Percentiles rank a stretch among this genome's conserved stretches.
Evolutionary conservation across 2,329 filamentous ascomycete species (phyloP).

Genomic region (Botrytis cinerea): DNA sequence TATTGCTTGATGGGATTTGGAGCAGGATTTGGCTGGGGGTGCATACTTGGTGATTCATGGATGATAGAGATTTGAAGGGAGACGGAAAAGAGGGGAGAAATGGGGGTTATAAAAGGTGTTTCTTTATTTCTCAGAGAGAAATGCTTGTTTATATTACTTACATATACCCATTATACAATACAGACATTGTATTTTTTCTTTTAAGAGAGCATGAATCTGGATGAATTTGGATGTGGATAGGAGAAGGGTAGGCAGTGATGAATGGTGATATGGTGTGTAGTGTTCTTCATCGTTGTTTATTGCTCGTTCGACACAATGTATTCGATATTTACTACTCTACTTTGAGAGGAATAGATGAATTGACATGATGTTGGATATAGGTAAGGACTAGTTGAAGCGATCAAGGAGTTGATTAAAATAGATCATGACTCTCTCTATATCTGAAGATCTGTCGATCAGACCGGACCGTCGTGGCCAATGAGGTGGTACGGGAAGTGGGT

Average conservation of each 20-base stretch:
- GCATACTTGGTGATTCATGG: slow-evolving; percentile 5
- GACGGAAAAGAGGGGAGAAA: neutral
- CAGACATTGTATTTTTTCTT: neutral
- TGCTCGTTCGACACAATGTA: no score
- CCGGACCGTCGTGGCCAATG: neutral
- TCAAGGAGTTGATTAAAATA: no score
- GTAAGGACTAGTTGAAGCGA: no score
- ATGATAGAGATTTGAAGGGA: slow-evolving; percentile 9
- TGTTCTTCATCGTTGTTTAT: no score
- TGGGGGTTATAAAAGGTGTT: slow-evolving; percentile 3
- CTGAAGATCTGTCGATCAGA: neutral
- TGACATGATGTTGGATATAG: no score
- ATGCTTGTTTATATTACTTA: slow-evolving; percentile 1
- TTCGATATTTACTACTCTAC: no score
- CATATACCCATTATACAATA: slow-evolving; percentile 5
- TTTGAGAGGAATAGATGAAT: no score
- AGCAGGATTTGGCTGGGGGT: slow-evolving; percentile 9
- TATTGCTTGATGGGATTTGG: slow-evolving; percentile 4
- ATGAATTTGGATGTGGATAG: neutral
- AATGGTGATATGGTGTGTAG: no score
- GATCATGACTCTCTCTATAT: neutral
- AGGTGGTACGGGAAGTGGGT: neutral
- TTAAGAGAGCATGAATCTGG: neutral
- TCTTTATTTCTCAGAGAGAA: neutral
- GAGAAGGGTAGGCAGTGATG: no score